Percentiles rank a stretch among this genome's conserved stretches.
Evolutionary conservation across 148 eudicot genomes (phyloP).

Genomic region (Camellia sinensis): DNA sequence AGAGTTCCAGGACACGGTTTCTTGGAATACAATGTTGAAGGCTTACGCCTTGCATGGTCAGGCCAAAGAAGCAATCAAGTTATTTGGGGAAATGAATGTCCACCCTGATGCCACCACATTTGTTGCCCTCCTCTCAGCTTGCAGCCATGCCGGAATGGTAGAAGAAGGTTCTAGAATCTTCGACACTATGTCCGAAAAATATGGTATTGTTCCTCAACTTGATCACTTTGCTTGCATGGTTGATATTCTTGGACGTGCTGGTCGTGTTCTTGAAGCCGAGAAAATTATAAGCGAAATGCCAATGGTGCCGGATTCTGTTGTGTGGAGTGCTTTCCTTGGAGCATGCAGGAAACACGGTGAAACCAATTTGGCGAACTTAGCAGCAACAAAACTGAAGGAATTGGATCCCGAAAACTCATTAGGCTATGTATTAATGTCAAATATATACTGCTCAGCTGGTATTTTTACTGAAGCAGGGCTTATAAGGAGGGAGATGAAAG

Average conservation of each 20-base stretch:
- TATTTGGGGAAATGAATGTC: constrained; percentile 37
- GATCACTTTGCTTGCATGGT: constrained; percentile 62
- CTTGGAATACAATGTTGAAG: constrained; percentile 63
- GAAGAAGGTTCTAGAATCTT: constrained; percentile 43
- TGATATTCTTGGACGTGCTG: constrained; percentile 55
- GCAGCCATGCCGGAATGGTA: constrained; percentile 61
- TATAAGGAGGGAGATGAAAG: constrained; percentile 44
- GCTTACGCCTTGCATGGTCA: constrained; percentile 53
- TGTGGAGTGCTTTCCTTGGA: constrained; percentile 57
- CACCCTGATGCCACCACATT: constrained; percentile 51
- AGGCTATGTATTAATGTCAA: constrained; percentile 49
- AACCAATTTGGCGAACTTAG: constrained; percentile 31
- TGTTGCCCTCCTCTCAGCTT: constrained; percentile 54
- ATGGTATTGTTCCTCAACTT: constrained; percentile 45
- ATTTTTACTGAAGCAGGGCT: constrained; percentile 38
- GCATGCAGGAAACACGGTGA: constrained; percentile 53
- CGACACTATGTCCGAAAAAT: constrained; percentile 30
- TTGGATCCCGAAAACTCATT: constrained; percentile 48
- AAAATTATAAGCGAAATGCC: constrained; percentile 44
- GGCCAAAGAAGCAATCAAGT: constrained; percentile 33
- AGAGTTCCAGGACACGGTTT: constrained; percentile 32
- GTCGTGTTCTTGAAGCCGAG: constrained; percentile 39
- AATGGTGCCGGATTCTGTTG: constrained; percentile 52
- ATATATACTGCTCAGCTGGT: constrained; percentile 36
- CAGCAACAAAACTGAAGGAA: constrained; percentile 41